Evolutionary conservation across 2,329 filamentous ascomycete genomes (phyloP).

Genomic region (Balansia obtecta): DNA sequence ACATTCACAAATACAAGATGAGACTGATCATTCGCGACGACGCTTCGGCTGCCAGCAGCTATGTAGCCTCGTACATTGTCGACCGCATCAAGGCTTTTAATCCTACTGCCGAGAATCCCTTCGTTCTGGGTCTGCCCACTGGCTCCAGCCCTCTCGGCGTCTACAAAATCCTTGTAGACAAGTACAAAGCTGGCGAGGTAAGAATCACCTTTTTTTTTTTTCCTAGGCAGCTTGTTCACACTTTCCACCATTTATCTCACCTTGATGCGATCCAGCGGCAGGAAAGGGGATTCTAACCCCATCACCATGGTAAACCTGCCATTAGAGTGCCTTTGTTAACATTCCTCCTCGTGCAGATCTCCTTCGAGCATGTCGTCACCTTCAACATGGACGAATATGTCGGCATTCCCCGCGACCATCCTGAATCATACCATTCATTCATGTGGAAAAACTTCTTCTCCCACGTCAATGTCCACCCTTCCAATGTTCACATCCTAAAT

Average conservation of each 20-base stretch:
- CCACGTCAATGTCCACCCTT: slow-evolving; percentile 66
- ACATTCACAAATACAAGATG: slow-evolving; percentile 36
- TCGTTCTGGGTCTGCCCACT: slow-evolving; percentile 73
- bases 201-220: not conserved
- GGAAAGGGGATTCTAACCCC: not conserved
- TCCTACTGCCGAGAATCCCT: slow-evolving; percentile 59
- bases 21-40: slow-evolving; percentile 74
- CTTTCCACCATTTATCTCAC: not conserved
- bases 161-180: slow-evolving; percentile 62
- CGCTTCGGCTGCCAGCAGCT: slow-evolving; percentile 53
- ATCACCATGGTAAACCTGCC: not conserved
- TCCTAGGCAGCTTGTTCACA: too few relatives aligned
- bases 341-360: slow-evolving; percentile 38
- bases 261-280: not conserved
- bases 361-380: slow-evolving; percentile 78
- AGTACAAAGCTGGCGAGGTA: slow-evolving; percentile 53
- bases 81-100: slow-evolving; percentile 68
- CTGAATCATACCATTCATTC: slow-evolving; percentile 80
- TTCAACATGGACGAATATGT: slow-evolving; percentile 96
- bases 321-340: slow-evolving; percentile 3
- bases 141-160: slow-evolving; percentile 70
- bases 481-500: slow-evolving; percentile 75
- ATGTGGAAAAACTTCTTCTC: slow-evolving; percentile 93
- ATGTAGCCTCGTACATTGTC: slow-evolving; percentile 74
- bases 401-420: slow-evolving; percentile 68